These are phyloP conservation scores for Omphalotus guepiniiformis DNA, from an alignment of 768 basidiomycete genomes.

Conservation along the genomic window DNA sequence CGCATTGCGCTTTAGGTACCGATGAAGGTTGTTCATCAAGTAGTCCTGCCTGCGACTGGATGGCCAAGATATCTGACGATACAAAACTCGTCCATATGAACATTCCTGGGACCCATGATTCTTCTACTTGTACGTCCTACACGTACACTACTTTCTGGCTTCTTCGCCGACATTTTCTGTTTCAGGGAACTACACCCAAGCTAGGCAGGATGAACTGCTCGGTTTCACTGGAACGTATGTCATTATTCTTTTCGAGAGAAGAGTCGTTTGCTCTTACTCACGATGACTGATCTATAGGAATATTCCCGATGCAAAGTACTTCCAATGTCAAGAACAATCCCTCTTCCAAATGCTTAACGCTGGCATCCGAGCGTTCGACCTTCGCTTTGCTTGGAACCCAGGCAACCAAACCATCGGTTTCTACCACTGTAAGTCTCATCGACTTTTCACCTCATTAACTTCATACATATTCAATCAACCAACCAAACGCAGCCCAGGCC, in stretches of 20 bases:
- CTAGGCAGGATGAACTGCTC: slow-evolving; percentile 17
- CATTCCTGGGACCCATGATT: slow-evolving; percentile 28
- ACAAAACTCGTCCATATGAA: slow-evolving; percentile 22
- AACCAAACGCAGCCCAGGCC: slow-evolving; percentile 32
- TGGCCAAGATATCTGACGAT: slow-evolving; percentile 20
- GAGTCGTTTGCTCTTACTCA: background rate
- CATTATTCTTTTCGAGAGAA: background rate
- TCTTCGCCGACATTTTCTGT: too few relatives aligned
- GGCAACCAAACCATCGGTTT: slow-evolving; percentile 49
- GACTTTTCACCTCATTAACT: background rate
- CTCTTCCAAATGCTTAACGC: slow-evolving; percentile 42
- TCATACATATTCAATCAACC: background rate
- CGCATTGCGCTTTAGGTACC: too few relatives aligned
- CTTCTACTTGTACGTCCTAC: slow-evolving; percentile 16
- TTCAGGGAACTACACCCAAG: slow-evolving; percentile 21
- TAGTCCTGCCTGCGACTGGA: slow-evolving; percentile 24
- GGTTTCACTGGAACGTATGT: slow-evolving; percentile 18
- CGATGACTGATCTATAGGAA: slow-evolving; percentile 15
- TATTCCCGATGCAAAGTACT: slow-evolving; percentile 29
- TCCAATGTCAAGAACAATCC: slow-evolving; percentile 43
- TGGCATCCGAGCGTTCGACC: slow-evolving; percentile 47
- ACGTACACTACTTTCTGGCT: background rate
- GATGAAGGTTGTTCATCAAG: slow-evolving; percentile 17
- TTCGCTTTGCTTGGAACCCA: slow-evolving; percentile 45
- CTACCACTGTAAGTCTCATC: slow-evolving; percentile 35